Base-by-base conservation (phyloP, 2,329 filamentous ascomycete genomes). In the Trichoderma atroviride region DNA sequence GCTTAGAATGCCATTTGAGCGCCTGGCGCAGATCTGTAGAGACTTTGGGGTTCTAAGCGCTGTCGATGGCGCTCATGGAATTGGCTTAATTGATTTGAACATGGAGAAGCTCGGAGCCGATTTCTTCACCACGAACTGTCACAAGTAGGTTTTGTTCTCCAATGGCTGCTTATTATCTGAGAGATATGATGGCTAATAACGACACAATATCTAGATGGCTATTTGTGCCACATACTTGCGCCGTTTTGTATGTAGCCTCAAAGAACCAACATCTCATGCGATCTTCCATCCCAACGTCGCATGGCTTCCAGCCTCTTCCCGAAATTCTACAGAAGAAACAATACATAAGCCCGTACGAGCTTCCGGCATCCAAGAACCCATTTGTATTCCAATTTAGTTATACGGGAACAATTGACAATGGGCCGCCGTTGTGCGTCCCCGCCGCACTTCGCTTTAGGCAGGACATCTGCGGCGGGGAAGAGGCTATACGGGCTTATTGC, bases 361-460 rank as follows among this genome's bases (percentile, higher is more conserved):
- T n/a, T 35, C 63, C 63, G 11, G 63, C 27, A 0, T 66, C 63
- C n/a, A 66, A 35, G n/a, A 66, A 66, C 5, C 53, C 63, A 58
- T 66, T 66, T 6, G 67, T 69, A 3, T 69, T 69, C 29, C 67
- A 65, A 1, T 69, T 69, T 22, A 63, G 67, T 22, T 69, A 69
- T 5, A 69, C 59, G 10, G 67, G 67, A 0, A 58, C 63, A 13
- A 66, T 58, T 13, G 63, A 66, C 14, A 66, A 66, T 24, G 63
- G 63, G 27, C 63, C 63, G 33, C 63, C 63, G 5, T 27, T 66
- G 9, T 66, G 63, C 27, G 50, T 66, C 10, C 53, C 62, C 7
- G 62, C 62, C 1, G 62, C 53, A 24, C 2, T 66, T 7, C 19
- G n/a, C 19, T 66, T 66, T 14, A 50, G 63, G 47, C 57, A 16